phyloP scores from a whole-genome alignment of 306 rosid genomes.

The Cajanus cajan region DNA sequence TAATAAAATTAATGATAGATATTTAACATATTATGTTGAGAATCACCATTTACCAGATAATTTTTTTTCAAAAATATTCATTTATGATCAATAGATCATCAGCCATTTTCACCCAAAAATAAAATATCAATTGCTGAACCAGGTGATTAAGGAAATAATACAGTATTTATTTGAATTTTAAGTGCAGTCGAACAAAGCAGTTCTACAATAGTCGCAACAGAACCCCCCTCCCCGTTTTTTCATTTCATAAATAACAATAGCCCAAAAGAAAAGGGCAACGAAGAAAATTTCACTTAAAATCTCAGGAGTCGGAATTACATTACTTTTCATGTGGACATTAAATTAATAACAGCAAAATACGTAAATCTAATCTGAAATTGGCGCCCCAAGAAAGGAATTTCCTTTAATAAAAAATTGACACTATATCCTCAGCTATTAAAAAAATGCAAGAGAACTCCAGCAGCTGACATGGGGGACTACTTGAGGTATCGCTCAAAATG shows the following conservation, averaged over 20 bases:
- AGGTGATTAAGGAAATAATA: neutral
- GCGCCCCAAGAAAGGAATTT: constrained; percentile 23
- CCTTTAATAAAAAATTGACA: constrained; percentile 18
- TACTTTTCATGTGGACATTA: constrained; percentile 19
- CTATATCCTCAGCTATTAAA: constrained; percentile 44
- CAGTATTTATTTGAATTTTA: neutral
- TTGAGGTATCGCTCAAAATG: constrained; percentile 42
- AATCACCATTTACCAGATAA: too few species aligned
- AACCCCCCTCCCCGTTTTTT: neutral
- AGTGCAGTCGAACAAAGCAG: neutral
- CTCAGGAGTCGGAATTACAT: constrained; percentile 20
- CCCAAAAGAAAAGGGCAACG: neutral
- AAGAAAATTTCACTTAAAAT: neutral
- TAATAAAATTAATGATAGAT: too few species aligned
- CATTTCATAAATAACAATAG: constrained; percentile 15
- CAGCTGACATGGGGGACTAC: constrained; percentile 26
- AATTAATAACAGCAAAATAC: constrained; percentile 14
- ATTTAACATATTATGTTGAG: too few species aligned
- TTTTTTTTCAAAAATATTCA: too few species aligned
- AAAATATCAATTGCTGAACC: neutral
- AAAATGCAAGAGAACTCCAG: constrained; percentile 15
- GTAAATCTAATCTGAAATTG: constrained; percentile 31
- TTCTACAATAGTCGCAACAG: neutral
- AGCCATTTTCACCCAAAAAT: neutral
- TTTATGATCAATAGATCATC: neutral